phyloP scores from a whole-genome alignment of 163 green algal genomes.

The Prototheca wickerhamii region DNA sequence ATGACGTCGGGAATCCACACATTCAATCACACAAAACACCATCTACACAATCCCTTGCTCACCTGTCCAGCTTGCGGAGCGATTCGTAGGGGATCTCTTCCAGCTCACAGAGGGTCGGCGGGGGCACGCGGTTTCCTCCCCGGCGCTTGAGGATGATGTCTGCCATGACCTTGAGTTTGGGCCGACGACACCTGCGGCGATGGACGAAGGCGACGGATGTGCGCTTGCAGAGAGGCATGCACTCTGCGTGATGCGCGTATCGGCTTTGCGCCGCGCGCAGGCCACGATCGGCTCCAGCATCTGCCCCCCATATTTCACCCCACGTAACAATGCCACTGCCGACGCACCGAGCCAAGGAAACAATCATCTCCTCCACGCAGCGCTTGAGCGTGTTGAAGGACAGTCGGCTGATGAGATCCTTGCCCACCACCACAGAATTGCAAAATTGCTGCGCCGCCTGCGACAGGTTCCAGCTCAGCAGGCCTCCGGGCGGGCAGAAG shows the following conservation, averaged over 20 bases:
- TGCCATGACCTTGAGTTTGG: constrained; percentile 21
- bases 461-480: constrained; percentile 32
- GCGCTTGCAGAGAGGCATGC: too few relatives aligned
- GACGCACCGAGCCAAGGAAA: constrained; percentile 31
- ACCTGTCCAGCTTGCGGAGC: constrained; percentile 11
- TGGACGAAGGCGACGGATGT: background rate
- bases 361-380: constrained; percentile 49
- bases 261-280: background rate
- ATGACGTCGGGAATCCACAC: background rate
- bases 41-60: background rate
- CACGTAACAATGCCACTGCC: background rate
- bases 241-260: background rate
- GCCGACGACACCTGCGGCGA: constrained; percentile 18
- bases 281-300: background rate
- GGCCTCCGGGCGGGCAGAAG: constrained; percentile 41
- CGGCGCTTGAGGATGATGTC: constrained; percentile 20
- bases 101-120: constrained; percentile 22
- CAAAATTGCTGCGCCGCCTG: constrained; percentile 25
- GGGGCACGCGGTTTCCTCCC: background rate
- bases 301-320: background rate
- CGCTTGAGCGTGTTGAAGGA: constrained; percentile 35
- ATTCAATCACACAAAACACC: background rate
- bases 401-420: constrained; percentile 36
- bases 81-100: constrained; percentile 21
- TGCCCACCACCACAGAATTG: constrained; percentile 43